These are phyloP conservation scores for Boletellus ananiceps DNA, from an alignment of 768 basidiomycete genomes.

Conservation along the genomic window DNA sequence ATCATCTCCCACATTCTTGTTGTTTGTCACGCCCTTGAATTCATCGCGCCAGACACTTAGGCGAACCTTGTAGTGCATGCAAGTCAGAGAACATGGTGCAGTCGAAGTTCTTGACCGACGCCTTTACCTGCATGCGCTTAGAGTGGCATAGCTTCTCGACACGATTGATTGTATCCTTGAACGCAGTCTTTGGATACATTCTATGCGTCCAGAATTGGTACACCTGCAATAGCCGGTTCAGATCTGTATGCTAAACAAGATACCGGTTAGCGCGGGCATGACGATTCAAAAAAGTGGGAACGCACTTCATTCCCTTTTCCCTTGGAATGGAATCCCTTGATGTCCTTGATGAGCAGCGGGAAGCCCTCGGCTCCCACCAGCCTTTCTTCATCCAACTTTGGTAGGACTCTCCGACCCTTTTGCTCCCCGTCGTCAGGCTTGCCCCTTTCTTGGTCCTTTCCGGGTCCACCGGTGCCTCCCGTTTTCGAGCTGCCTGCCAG, in stretches of 20 bases:
- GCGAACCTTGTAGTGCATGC: slow-evolving; percentile 45
- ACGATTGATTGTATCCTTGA: slow-evolving; percentile 77
- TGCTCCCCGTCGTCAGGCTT: slow-evolving; percentile 24
- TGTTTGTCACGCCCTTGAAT: slow-evolving; percentile 42
- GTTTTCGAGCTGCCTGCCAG: slow-evolving; percentile 45
- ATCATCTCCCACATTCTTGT: slow-evolving; percentile 20
- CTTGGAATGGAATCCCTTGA: slow-evolving; percentile 73
- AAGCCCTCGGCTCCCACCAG: slow-evolving; percentile 74
- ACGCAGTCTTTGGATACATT: slow-evolving; percentile 85
- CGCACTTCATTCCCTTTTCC: slow-evolving; percentile 92
- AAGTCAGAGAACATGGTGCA: slow-evolving; percentile 2
- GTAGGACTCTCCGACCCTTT: slow-evolving; percentile 32
- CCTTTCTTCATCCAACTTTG: slow-evolving; percentile 70
- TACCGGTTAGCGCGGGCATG: neutral
- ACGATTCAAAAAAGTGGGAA: neutral
- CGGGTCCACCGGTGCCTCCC: slow-evolving; percentile 16
- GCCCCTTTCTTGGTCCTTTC: slow-evolving; percentile 8
- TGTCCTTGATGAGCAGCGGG: slow-evolving; percentile 68
- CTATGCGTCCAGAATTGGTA: slow-evolving; percentile 96
- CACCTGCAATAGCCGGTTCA: slow-evolving; percentile 71
- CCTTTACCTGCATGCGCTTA: slow-evolving; percentile 74
- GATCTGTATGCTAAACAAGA: slow-evolving; percentile 60
- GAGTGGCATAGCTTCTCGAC: slow-evolving; percentile 89
- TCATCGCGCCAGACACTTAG: slow-evolving; percentile 79
- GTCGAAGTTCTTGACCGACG: neutral